Base-by-base conservation (phyloP, 176 grass and related monocot genomes). In the Saccharum officinarum region DNA sequence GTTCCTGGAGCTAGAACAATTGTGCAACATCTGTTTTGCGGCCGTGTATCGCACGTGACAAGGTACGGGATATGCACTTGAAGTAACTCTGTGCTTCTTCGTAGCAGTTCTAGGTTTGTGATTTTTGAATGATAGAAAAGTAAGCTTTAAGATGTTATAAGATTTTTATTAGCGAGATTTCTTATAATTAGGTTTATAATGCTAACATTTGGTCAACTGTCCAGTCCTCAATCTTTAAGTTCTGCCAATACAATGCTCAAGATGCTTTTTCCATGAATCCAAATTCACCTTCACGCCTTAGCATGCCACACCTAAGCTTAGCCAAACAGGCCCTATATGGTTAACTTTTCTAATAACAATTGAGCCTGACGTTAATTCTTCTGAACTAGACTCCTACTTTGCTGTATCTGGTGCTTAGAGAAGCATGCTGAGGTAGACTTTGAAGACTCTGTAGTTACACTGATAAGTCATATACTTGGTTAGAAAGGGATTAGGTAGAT, bases 11-110 rank as follows among this genome's bases (percentile, higher is more conserved):
- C 93, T 62, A 88, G 87, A 85, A 94, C 84, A 84, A 76, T 94
- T 11, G 94, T 99, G 80, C 97, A 99, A 85, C 70, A 92, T 86
- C 72, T 96, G 61, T 99, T 96, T 77, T 92, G 94, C 0, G 97
- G 97, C 45, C 89, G 82, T 49, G 94, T 96, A 46, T 96, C 94
- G 3, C 94, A 96, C 39, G 90, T 99, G 14, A 99, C 94, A 45
- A 83, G 94, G 97, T 99, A 95, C 22, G 67, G 39, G 47, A 38
- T 79, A 40, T 55, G 3, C 28, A 69, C 54, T 77, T 79, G 20
- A 78, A 46, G 26, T 44, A 59, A 59, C 7, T 10, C 40, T 73
- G 67, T 28, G 20, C 61, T 60, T 31, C 16, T 57, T 3, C 26
- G 23, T 18, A 59, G 67, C 69, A 31, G 54, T 71, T 71, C 76